Percentiles rank a stretch among this genome's conserved stretches.
Evolutionary conservation across 73 alveolate species (phyloP).

Genomic region (Tetrahymena thermophila): DNA sequence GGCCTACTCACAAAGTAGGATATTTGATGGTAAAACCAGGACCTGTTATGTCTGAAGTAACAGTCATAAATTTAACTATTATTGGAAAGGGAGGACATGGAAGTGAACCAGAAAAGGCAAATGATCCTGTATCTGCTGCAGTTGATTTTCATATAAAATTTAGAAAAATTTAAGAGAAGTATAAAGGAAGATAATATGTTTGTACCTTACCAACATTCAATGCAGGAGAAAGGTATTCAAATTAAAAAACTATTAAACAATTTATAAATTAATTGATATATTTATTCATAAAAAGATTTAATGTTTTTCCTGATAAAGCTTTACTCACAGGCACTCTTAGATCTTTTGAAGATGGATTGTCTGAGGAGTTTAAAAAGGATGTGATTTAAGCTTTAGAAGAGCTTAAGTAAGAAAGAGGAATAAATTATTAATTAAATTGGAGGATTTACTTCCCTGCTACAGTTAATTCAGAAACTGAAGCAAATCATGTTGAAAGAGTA

Average conservation of each 20-base stretch:
- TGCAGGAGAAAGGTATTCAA: constrained; percentile 37
- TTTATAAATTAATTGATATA: background rate
- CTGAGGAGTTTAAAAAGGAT: constrained; percentile 10
- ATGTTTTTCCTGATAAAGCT: constrained; percentile 64
- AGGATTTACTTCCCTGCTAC: constrained; percentile 39
- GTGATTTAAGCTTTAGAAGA: background rate
- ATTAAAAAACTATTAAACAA: too few species aligned
- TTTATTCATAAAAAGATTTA: constrained; percentile 6
- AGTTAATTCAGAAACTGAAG: constrained; percentile 37
- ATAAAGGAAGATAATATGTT: constrained; percentile 12
- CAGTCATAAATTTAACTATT: constrained; percentile 34
- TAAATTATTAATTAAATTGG: background rate
- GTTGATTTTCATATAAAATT: constrained; percentile 28
- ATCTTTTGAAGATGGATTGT: constrained; percentile 37
- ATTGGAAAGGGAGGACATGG: constrained; percentile 68
- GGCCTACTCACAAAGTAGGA: constrained; percentile 47
- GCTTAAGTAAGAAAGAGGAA: background rate
- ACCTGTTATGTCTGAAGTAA: constrained; percentile 50
- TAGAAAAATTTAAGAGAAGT: constrained; percentile 15
- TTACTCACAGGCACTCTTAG: constrained; percentile 53
- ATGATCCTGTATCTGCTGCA: constrained; percentile 47
- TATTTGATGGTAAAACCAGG: constrained; percentile 41
- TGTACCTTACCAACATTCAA: constrained; percentile 44
- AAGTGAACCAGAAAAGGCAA: constrained; percentile 42
- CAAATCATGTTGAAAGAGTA: constrained; percentile 43